Evolutionary conservation across 371 early-diverging fungal species (phyloP).

Genomic region (Actinomucor elegans): DNA sequence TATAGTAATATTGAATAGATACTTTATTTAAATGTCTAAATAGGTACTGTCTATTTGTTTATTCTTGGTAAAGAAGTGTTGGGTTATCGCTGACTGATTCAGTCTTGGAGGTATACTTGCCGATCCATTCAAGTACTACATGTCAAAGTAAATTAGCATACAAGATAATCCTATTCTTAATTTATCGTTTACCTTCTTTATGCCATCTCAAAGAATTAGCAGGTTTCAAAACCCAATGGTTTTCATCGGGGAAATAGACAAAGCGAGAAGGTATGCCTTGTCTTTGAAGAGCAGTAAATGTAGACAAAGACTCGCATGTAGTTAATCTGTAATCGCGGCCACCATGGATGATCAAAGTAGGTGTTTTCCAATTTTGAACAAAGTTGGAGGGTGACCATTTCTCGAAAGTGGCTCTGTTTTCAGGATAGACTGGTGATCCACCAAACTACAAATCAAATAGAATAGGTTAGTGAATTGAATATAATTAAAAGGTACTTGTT

Average conservation of each 20-base stretch:
- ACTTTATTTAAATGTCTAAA: no score
- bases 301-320: constrained; percentile 69
- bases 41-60: no score
- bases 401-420: constrained; percentile 58
- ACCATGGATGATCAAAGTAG: constrained; percentile 79
- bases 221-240: constrained; percentile 76
- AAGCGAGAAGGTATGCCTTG: constrained; percentile 70
- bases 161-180: neutral
- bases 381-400: constrained; percentile 72
- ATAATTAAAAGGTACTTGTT: neutral
- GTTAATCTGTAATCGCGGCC: constrained; percentile 69
- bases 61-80: no score
- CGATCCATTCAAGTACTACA: no score
- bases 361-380: constrained; percentile 80
- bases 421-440: constrained; percentile 65
- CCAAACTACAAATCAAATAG: constrained; percentile 54
- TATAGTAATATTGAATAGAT: no score
- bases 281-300: constrained; percentile 81
- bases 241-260: constrained; percentile 84
- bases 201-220: constrained; percentile 80
- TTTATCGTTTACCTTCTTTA: constrained; percentile 47
- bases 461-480: neutral
- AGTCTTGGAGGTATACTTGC: no score
- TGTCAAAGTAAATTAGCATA: neutral
- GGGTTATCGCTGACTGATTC: no score